Percentiles rank a stretch among this genome's conserved stretches.
Conservation (phyloP, 352 stramenopile genomes). For the Blastocystis sp. region DNA sequence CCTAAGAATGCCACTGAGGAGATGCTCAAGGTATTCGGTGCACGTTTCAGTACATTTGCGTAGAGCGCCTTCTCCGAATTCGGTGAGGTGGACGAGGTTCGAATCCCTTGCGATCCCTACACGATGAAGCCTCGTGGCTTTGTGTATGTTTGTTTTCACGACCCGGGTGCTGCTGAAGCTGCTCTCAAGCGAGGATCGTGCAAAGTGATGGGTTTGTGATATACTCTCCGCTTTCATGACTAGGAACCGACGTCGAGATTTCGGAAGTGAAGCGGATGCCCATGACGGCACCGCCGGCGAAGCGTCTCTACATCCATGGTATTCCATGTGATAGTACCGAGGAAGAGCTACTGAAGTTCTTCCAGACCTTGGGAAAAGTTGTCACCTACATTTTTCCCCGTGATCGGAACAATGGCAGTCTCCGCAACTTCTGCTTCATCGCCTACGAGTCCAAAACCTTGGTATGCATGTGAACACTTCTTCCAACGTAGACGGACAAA, state of each 20-base stretch:
- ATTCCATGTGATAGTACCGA: conserved; percentile 14
- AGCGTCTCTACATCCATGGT: conserved; percentile 4
- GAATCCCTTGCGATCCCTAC: conserved; percentile 18
- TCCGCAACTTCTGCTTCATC: conserved; percentile 50
- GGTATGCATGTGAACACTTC: background rate
- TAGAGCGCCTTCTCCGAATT: conserved; percentile 40
- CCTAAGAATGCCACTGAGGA: conserved; percentile 50
- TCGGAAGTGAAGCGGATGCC: background rate
- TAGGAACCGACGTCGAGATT: conserved; percentile 9
- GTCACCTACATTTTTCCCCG: conserved; percentile 1
- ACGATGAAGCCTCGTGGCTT: conserved; percentile 36
- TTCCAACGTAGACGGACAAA: conserved; percentile 15
- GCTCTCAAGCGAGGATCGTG: background rate
- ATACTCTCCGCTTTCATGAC: background rate
- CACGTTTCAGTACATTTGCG: background rate
- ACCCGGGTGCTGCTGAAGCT: background rate
- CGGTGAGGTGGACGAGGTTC: conserved; percentile 25
- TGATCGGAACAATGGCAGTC: conserved; percentile 38
- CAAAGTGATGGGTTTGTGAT: conserved; percentile 17
- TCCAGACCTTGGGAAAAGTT: conserved; percentile 24
- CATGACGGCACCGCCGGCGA: background rate
- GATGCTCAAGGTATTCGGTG: background rate
- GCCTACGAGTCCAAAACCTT: background rate
- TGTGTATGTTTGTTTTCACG: conserved; percentile 24
- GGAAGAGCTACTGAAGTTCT: conserved; percentile 23